Evolutionary conservation across 1,284 basidiomycete genomes (phyloP).

Genomic region (Pterula multifida): DNA sequence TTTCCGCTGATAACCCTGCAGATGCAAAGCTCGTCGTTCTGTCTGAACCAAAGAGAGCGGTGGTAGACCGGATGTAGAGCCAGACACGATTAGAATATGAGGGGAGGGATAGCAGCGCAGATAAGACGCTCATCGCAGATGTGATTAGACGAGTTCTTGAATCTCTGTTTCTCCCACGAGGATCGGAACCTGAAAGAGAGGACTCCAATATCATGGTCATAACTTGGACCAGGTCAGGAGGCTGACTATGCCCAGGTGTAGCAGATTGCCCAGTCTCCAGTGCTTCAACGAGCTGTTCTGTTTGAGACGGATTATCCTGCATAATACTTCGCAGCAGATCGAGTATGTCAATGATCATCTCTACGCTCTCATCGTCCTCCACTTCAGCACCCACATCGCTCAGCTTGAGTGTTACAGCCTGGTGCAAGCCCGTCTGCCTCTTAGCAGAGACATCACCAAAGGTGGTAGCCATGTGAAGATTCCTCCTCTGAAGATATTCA

Average conservation of each 20-base stretch:
- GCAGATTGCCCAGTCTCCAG: constrained; percentile 46
- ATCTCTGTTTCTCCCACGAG: constrained; percentile 25
- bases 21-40: constrained; percentile 42
- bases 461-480: constrained; percentile 23
- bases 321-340: constrained; percentile 72
- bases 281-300: constrained; percentile 53
- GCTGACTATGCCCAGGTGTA: constrained; percentile 38
- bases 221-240: constrained; percentile 66
- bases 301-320: constrained; percentile 52
- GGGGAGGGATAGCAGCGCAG: constrained; percentile 64
- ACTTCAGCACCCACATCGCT: constrained; percentile 63
- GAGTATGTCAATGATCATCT: constrained; percentile 56
- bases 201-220: constrained; percentile 80
- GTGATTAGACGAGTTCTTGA: constrained; percentile 59
- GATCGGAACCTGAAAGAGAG: constrained; percentile 45
- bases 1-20: constrained; percentile 60
- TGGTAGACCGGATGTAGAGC: constrained; percentile 74
- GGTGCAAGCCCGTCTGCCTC: constrained; percentile 32
- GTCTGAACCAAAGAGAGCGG: constrained; percentile 61
- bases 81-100: constrained; percentile 71
- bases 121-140: constrained; percentile 70
- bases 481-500: constrained; percentile 53
- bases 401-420: constrained; percentile 34
- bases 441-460: constrained; percentile 31
- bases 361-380: constrained; percentile 42